Conservation (phyloP, 2,329 filamentous ascomycete genomes). For the Calonectria naviculata region DNA sequence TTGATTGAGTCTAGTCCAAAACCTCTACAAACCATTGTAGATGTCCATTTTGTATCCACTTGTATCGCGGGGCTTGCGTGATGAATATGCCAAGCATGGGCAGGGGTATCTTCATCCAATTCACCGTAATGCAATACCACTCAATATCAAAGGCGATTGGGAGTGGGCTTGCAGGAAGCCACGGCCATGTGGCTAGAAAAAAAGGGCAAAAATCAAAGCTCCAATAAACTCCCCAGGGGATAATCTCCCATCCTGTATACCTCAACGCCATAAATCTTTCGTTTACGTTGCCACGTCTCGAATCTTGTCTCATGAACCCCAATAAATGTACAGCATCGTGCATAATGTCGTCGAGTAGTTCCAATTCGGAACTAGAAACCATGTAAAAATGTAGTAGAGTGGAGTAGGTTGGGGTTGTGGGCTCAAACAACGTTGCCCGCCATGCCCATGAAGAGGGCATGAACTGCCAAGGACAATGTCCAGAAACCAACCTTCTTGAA, state of each 20-base stretch:
- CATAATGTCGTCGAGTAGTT: constrained; percentile 17
- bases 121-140: constrained; percentile 13
- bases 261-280: constrained; percentile 33
- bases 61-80: constrained; percentile 12
- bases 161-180: not conserved
- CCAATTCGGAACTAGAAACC: not conserved
- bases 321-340: constrained; percentile 28
- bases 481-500: constrained; percentile 97
- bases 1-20: constrained; percentile 16
- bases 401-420: not conserved
- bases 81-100: constrained; percentile 22
- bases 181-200: not conserved
- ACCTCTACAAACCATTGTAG: constrained; percentile 1
- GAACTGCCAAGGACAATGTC: constrained; percentile 91
- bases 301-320: constrained; percentile 2
- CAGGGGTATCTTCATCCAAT: constrained; percentile 34
- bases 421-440: constrained; percentile 78
- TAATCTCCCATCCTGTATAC: constrained; percentile 6
- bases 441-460: constrained; percentile 95
- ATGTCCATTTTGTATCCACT: constrained; percentile 24
- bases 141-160: not conserved
- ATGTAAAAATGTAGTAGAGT: constrained; percentile 24
- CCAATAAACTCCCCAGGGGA: constrained; percentile 8
- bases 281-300: constrained; percentile 24
- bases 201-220: constrained; percentile 7